Conservation (phyloP, 805 yeast genomes). For the Candida morakotiae region DNA sequence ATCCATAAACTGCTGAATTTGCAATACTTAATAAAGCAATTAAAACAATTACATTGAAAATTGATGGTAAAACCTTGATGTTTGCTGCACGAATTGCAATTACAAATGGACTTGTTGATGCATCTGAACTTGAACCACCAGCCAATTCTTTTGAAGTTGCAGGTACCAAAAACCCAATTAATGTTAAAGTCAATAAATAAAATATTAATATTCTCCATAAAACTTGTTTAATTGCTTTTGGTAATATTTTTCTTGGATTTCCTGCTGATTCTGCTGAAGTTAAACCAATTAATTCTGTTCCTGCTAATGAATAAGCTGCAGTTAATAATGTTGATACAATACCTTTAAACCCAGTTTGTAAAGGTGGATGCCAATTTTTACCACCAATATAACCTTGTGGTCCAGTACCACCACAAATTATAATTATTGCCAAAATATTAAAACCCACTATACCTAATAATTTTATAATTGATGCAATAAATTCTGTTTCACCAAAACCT, state of each 20-base stretch:
- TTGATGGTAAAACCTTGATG: conserved; percentile 38
- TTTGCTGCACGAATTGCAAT: conserved; percentile 40
- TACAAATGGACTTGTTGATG: conserved; percentile 40
- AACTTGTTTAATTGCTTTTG: conserved; percentile 40
- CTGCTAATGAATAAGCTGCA: conserved; percentile 41
- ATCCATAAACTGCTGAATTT: conserved; percentile 41
- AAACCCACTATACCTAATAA: conserved; percentile 38
- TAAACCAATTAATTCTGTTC: conserved; percentile 39
- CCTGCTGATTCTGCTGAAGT: conserved; percentile 36
- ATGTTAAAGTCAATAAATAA: conserved; percentile 37
- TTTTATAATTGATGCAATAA: conserved; percentile 31
- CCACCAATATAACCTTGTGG: conserved; percentile 36
- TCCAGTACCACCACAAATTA: conserved; percentile 38
- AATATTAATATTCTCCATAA: conserved; percentile 39
- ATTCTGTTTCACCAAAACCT: conserved; percentile 38
- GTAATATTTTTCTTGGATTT: conserved; percentile 35
- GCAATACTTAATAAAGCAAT: conserved; percentile 40
- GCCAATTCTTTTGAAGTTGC: conserved; percentile 22
- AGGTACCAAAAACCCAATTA: conserved; percentile 38
- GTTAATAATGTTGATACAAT: conserved; percentile 34
- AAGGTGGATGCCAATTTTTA: conserved; percentile 33
- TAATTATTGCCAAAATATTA: conserved; percentile 34
- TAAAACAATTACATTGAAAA: conserved; percentile 39
- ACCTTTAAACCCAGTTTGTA: conserved; percentile 40
- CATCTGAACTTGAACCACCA: conserved; percentile 19